These are phyloP conservation scores for Bothriochloa decipiens DNA, from an alignment of 176 grass and related monocot genomes.

Conservation along the genomic window DNA sequence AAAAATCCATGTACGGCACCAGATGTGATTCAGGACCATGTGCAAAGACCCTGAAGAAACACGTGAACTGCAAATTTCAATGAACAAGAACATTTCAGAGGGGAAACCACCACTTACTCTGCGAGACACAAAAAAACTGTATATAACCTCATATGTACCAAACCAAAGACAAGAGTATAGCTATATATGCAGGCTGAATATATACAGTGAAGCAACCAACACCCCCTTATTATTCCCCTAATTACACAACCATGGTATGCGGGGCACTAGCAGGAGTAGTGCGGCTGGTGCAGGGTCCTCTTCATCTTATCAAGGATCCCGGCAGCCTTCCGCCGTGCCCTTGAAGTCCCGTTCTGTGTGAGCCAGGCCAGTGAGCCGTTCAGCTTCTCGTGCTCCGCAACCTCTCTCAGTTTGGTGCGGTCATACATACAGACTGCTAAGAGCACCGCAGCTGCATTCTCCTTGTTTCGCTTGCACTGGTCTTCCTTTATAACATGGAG, in stretches of 20 bases:
- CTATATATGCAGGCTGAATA: slow-evolving; percentile 45
- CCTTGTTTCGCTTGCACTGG: slow-evolving; percentile 65
- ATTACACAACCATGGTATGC: slow-evolving; percentile 6
- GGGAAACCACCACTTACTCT: slow-evolving; percentile 6
- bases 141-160: not conserved
- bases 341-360: slow-evolving; percentile 55
- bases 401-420: slow-evolving; percentile 56
- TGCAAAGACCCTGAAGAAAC: slow-evolving; percentile 10
- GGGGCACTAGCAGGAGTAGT: slow-evolving; percentile 69
- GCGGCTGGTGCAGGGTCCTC: slow-evolving; percentile 44
- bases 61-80: not conserved
- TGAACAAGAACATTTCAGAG: not conserved
- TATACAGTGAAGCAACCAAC: slow-evolving; percentile 47
- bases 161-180: slow-evolving; percentile 30
- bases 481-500: slow-evolving; percentile 63
- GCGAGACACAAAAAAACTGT: not conserved
- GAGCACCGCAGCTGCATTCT: slow-evolving; percentile 72
- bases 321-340: slow-evolving; percentile 58
- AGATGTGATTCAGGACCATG: not conserved
- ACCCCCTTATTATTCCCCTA: slow-evolving; percentile 30
- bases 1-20: not conserved
- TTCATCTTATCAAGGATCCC: slow-evolving; percentile 75
- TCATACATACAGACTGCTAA: slow-evolving; percentile 66
- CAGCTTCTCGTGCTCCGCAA: slow-evolving; percentile 56
- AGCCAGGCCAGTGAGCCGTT: slow-evolving; percentile 59